Evolutionary conservation across 2,329 filamentous ascomycete species (phyloP), one percentile per base, ranked within the genome.

Genomic region (Paracorniculantispora psalliotae): DNA sequence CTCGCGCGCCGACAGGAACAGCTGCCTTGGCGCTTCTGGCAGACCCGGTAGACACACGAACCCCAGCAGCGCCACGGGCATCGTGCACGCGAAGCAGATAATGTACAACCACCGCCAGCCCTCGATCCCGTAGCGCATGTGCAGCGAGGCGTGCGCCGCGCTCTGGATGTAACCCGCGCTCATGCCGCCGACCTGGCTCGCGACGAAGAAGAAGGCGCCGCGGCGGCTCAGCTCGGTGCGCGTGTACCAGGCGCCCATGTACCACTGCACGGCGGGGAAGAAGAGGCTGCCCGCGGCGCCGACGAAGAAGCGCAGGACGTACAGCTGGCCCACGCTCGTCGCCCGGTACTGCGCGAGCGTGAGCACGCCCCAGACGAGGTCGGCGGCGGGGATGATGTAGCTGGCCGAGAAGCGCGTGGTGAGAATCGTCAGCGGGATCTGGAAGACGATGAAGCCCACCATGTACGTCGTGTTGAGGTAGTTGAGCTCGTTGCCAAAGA

Each of bases 401-500:
- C 37, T 57, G 2, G 63, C 65, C 4, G 62, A 62, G 47, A 65
- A 64, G 21, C 64, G 65, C 10, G 66, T 67, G 63, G 66, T 63
- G 30, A 63, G 44, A 9, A 63, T 53, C 5, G 61, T 63, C 2
- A 63, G 47, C 8, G 63, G 63, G 28, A 65, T 61, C 41, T 64
- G 62, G 13, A 62, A 28, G 3, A 57, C 60, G 21, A 64, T 60
- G 46, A 51, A 64, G n/a, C 63, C 63, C 8, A 65, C 60, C 63
- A 63, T 63, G 41, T 63, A 67, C 7, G 63, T 63, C 3, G 81
- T 77, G 59, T 67, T 67, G 61, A 73, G 63, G 52, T 82, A 79
- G 61, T 83, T 83, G 28, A 83, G 73, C 59, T 85, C 69, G 63
- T 83, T 83, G 5, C 74, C 73, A 51, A 77, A 75, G 44, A 84